Conservation (phyloP, 495 filamentous ascomycete genomes). For the Aspergillus indologenus region DNA sequence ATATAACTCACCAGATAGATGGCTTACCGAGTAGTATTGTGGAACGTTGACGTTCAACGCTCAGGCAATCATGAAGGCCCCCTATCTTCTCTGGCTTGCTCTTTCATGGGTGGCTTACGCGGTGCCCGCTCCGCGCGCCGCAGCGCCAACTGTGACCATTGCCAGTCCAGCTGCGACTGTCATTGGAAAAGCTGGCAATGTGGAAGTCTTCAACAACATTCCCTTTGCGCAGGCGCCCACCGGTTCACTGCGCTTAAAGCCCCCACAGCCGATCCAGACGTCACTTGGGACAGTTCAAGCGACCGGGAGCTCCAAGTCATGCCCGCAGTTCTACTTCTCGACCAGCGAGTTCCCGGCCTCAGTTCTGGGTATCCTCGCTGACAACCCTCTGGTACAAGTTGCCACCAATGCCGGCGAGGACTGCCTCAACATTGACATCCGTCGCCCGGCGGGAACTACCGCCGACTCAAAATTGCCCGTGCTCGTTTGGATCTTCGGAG, state of each 20-base stretch:
- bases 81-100: constrained; percentile 6
- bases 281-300: constrained; percentile 51
- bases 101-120: constrained; percentile 12
- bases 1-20: not conserved
- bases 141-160: constrained; percentile 43
- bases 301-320: constrained; percentile 45
- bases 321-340: constrained; percentile 51
- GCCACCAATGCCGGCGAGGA: constrained; percentile 52
- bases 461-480: constrained; percentile 58
- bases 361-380: constrained; percentile 50
- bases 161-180: constrained; percentile 46
- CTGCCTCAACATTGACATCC: constrained; percentile 65
- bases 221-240: constrained; percentile 63
- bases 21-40: not conserved
- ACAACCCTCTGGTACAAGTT: constrained; percentile 57
- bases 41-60: too few species aligned
- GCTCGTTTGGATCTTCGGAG: constrained; percentile 67
- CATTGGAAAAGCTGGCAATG: constrained; percentile 37
- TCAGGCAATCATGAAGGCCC: constrained; percentile 1
- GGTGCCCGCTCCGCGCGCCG: constrained; percentile 21
- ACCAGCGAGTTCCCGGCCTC: constrained; percentile 36
- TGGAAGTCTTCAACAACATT: constrained; percentile 60
- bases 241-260: constrained; percentile 55
- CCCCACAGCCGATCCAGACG: constrained; percentile 51
- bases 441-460: constrained; percentile 56